Percentiles rank a stretch among this genome's conserved stretches.
Evolutionary conservation across 768 basidiomycete genomes (phyloP).

Genomic region (Scleroderma bovista): DNA sequence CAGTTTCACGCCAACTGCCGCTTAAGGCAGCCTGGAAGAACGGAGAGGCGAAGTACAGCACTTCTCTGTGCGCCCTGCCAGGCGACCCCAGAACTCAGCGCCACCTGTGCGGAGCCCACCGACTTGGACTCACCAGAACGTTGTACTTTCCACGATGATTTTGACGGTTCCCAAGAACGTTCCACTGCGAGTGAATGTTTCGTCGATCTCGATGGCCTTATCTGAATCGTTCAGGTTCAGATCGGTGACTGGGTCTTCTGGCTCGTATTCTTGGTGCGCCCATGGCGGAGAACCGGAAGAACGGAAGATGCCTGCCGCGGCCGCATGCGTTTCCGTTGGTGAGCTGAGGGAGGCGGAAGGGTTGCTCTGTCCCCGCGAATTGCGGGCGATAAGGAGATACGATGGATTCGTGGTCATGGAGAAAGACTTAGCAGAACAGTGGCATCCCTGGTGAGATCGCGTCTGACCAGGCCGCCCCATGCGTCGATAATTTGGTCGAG

Average conservation of each 20-base stretch:
- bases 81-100: conserved; percentile 4
- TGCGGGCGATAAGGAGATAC: conserved; percentile 84
- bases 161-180: conserved; percentile 84
- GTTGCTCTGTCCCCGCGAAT: conserved; percentile 70
- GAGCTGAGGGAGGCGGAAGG: conserved; percentile 78
- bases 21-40: conserved; percentile 91
- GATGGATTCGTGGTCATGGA: conserved; percentile 73
- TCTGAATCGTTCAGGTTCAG: conserved; percentile 62
- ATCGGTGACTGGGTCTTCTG: conserved; percentile 64
- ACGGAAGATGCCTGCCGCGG: conserved; percentile 78
- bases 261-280: conserved; percentile 71
- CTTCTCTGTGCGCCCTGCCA: conserved; percentile 83
- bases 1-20: conserved; percentile 90
- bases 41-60: conserved; percentile 88
- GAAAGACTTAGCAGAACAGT: too few relatives aligned
- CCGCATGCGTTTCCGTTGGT: conserved; percentile 84
- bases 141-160: conserved; percentile 82
- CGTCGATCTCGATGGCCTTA: conserved; percentile 72
- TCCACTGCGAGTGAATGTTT: conserved; percentile 65
- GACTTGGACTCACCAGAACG: conserved; percentile 90
- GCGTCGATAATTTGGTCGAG: too few relatives aligned
- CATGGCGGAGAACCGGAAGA: conserved; percentile 76
- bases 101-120: too few relatives aligned
- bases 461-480: too few relatives aligned
- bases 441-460: too few relatives aligned